Evolutionary conservation across 805 yeast genomes (phyloP).

Genomic region (Wickerhamomyces rabaulensis): DNA sequence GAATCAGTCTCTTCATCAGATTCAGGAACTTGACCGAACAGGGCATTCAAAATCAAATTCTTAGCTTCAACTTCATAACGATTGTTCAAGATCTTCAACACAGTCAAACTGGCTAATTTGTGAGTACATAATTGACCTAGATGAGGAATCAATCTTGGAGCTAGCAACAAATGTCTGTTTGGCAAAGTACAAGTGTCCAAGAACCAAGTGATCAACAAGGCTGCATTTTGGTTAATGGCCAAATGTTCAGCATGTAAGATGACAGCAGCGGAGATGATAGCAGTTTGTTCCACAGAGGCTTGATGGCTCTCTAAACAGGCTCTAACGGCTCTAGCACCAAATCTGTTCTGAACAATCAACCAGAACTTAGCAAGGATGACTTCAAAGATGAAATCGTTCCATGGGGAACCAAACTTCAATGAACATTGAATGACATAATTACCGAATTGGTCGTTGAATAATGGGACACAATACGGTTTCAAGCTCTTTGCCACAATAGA

Average conservation of each 20-base stretch:
- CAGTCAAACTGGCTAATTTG: constrained; percentile 78
- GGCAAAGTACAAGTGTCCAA: constrained; percentile 75
- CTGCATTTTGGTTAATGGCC: constrained; percentile 81
- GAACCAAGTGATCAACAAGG: constrained; percentile 88
- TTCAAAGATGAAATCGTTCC: constrained; percentile 85
- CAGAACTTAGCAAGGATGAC: constrained; percentile 71
- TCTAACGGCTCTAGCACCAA: constrained; percentile 92
- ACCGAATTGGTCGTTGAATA: constrained; percentile 94
- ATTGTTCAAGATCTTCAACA: constrained; percentile 70
- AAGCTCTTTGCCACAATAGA: constrained; percentile 62
- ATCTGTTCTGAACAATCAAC: constrained; percentile 80
- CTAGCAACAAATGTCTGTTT: constrained; percentile 60
- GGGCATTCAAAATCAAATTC: constrained; percentile 51
- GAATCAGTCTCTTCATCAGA: constrained; percentile 11
- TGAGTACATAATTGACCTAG: constrained; percentile 66
- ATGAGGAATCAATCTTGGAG: constrained; percentile 56
- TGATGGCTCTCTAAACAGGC: constrained; percentile 84
- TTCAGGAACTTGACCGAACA: constrained; percentile 50
- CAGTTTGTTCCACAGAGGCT: constrained; percentile 60
- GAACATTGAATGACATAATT: constrained; percentile 95
- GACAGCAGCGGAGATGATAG: constrained; percentile 71
- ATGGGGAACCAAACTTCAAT: constrained; percentile 82
- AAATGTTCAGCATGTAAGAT: constrained; percentile 73
- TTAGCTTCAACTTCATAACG: constrained; percentile 62
- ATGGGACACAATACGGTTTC: constrained; percentile 74